These are phyloP conservation scores for Alliaria petiolata DNA, from an alignment of 345 rosid species.

Conservation along the genomic window DNA sequence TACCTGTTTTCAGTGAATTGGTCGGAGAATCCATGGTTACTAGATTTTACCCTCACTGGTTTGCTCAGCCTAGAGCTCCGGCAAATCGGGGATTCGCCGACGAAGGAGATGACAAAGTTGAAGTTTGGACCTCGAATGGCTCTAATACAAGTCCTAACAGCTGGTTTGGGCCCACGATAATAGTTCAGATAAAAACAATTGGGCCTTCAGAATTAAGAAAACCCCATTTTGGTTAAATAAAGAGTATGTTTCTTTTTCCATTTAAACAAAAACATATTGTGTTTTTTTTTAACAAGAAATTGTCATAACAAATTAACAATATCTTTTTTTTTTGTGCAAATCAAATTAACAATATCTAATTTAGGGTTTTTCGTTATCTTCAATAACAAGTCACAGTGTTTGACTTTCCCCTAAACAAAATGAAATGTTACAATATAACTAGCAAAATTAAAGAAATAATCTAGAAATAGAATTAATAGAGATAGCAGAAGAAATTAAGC, in stretches of 20 bases:
- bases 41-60: not conserved
- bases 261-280: too few relatives aligned
- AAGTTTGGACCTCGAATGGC: not conserved
- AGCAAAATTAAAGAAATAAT: not conserved
- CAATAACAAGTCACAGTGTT: not conserved
- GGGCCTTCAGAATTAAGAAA: not conserved
- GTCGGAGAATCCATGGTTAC: constrained; percentile 29
- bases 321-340: too few relatives aligned
- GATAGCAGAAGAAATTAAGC: not conserved
- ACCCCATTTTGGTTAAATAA: not conserved
- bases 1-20: constrained; percentile 46
- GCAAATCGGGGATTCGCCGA: constrained; percentile 5
- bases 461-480: not conserved
- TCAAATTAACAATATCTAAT: not conserved
- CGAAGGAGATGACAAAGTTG: not conserved
- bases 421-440: not conserved
- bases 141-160: not conserved
- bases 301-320: constrained; percentile 1
- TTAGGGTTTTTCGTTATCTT: not conserved
- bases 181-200: not conserved
- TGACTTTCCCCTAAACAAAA: not conserved
- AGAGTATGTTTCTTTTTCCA: too few relatives aligned
- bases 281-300: too few relatives aligned
- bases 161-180: not conserved
- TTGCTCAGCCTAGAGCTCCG: constrained; percentile 19